These are phyloP conservation scores for Nyssa sinensis DNA, from an alignment of 148 eudicot genomes.

Conservation along the genomic window DNA sequence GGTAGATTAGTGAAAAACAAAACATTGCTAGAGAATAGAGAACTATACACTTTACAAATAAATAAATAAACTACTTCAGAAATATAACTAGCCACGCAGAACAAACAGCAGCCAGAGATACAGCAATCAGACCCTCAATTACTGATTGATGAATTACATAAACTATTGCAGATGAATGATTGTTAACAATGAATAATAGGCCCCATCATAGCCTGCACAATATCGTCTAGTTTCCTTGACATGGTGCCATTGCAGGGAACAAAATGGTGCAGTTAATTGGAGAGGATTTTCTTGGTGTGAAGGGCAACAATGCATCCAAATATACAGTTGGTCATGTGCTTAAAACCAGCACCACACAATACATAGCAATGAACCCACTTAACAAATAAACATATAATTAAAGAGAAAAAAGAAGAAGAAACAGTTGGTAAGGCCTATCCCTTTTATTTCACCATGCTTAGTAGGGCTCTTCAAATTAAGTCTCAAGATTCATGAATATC, in stretches of 20 bases:
- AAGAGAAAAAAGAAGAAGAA: not conserved
- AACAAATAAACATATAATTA: not conserved
- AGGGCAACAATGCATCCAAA: no score
- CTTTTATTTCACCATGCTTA: no score
- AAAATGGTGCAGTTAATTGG: no score
- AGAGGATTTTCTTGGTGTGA: no score
- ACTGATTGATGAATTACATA: not conserved
- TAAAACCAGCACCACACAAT: not conserved
- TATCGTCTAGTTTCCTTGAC: not conserved
- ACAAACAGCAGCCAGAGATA: not conserved
- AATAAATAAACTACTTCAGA: not conserved
- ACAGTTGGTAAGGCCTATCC: not conserved
- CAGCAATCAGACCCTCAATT: not conserved
- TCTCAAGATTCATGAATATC: no score
- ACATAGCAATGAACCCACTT: not conserved
- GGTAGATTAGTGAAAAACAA: not conserved
- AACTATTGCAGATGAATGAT: not conserved
- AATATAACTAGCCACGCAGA: not conserved
- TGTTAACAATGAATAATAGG: no score
- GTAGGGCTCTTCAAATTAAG: no score
- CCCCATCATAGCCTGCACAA: not conserved
- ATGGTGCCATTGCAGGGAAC: not conserved
- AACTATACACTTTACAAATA: not conserved
- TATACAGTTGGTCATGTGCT: no score
- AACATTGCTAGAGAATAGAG: not conserved